Conservation (phyloP, 352 stramenopile genomes). For the Phytophthora macrochlamydospora region DNA sequence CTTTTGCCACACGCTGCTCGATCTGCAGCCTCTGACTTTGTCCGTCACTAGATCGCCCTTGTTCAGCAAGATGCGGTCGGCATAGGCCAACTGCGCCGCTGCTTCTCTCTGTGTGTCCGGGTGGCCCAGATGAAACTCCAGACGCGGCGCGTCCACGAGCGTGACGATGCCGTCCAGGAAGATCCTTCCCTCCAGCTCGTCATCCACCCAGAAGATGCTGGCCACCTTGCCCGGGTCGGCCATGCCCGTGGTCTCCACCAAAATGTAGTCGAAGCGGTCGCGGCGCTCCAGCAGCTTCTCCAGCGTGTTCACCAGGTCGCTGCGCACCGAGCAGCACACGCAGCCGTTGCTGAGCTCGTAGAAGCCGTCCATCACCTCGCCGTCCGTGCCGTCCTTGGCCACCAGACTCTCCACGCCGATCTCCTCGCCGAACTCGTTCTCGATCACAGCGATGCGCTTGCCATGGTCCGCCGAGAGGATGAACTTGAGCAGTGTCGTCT, state of each 20-base stretch:
- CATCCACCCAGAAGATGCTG: slow-evolving; percentile 97
- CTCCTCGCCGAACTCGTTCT: slow-evolving; percentile 99
- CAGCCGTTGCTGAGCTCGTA: slow-evolving; percentile 98
- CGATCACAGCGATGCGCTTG: slow-evolving; percentile 97
- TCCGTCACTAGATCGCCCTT: slow-evolving; percentile 96
- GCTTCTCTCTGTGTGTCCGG: slow-evolving; percentile 80
- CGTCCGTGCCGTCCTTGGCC: slow-evolving; percentile 65
- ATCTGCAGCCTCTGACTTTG: slow-evolving; percentile 48
- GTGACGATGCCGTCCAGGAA: slow-evolving; percentile 97
- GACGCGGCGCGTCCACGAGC: slow-evolving; percentile 95
- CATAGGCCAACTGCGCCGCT: slow-evolving; percentile 97
- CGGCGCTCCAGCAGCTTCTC: slow-evolving; percentile 82
- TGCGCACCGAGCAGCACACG: slow-evolving; percentile 97
- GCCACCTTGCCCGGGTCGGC: slow-evolving; percentile 94
- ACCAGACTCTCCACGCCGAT: slow-evolving; percentile 95
- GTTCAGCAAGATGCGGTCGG: slow-evolving; percentile 98
- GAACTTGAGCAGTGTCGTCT: slow-evolving; percentile 98
- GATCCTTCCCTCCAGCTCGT: slow-evolving; percentile 88
- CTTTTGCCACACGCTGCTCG: slow-evolving; percentile 37
- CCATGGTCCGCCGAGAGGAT: slow-evolving; percentile 94
- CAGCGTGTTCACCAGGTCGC: slow-evolving; percentile 88
- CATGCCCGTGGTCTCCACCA: slow-evolving; percentile 96
- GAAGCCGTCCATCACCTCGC: slow-evolving; percentile 84
- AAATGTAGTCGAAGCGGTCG: slow-evolving; percentile 90
- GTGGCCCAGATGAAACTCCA: slow-evolving; percentile 78